A percentile compares a stretch with the other conserved stretches of the same genome.
phyloP scores from a whole-genome alignment of 192 early-diverging fungal genomes.

The Lobosporangium transversale region DNA sequence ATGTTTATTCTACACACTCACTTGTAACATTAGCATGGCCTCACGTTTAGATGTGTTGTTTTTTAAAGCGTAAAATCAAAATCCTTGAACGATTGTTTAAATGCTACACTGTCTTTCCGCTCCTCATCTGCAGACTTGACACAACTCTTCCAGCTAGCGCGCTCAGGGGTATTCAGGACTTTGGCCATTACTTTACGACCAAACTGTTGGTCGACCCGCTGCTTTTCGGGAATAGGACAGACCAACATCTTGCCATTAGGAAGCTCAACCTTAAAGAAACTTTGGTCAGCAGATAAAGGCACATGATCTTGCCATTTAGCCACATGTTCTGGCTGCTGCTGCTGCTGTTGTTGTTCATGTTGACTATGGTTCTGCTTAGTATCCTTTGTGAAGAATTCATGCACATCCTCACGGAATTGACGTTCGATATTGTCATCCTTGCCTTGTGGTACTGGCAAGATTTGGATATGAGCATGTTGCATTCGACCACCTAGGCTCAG shows the following conservation, averaged over 20 bases:
- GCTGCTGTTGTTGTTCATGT: background rate
- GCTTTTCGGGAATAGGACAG: constrained; percentile 52
- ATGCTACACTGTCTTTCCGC: constrained; percentile 50
- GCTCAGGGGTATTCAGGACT: constrained; percentile 71
- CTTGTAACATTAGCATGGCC: too few species aligned
- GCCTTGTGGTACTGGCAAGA: constrained; percentile 67
- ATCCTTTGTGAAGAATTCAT: constrained; percentile 12
- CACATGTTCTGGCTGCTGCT: background rate
- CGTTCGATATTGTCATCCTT: constrained; percentile 36
- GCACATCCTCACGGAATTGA: constrained; percentile 23
- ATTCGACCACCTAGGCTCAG: constrained; percentile 66
- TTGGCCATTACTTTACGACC: constrained; percentile 77
- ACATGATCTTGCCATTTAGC: constrained; percentile 18
- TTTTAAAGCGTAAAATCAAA: constrained; percentile 59
- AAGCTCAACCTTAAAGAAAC: constrained; percentile 68
- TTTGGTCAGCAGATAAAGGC: constrained; percentile 1
- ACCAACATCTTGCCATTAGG: constrained; percentile 58
- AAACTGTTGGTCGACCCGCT: constrained; percentile 80
- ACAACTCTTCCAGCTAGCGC: constrained; percentile 87
- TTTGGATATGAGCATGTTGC: constrained; percentile 78
- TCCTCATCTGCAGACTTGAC: constrained; percentile 73
- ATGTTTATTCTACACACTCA: too few species aligned
- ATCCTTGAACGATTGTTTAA: constrained; percentile 53
- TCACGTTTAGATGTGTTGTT: too few species aligned
- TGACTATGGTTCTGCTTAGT: background rate